phyloP scores from a whole-genome alignment of 2,329 filamentous ascomycete species.

The Colletotrichum liaoningense region DNA sequence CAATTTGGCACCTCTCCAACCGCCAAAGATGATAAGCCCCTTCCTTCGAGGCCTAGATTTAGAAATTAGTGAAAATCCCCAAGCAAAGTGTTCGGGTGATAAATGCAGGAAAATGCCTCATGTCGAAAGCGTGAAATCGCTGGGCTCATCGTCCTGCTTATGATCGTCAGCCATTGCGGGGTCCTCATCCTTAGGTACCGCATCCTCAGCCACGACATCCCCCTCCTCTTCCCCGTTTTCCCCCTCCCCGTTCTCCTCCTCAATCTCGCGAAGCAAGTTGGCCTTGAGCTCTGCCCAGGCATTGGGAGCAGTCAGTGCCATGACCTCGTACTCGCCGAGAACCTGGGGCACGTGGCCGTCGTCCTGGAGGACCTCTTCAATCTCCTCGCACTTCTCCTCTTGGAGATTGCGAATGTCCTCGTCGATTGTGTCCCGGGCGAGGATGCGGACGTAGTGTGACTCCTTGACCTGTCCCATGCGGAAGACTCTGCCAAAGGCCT shows the following conservation, averaged over 20 bases:
- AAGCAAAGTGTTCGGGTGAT: too few species aligned
- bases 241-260: neutral
- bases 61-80: too few species aligned
- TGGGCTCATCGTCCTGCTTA: too few species aligned
- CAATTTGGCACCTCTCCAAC: too few species aligned
- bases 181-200: too few species aligned
- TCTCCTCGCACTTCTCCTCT: slow-evolving; percentile 60
- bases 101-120: too few species aligned
- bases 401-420: slow-evolving; percentile 67
- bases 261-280: neutral
- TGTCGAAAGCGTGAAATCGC: too few species aligned
- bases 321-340: neutral
- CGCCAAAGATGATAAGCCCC: too few species aligned
- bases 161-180: too few species aligned
- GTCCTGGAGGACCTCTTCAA: slow-evolving; percentile 49
- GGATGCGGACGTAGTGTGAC: slow-evolving; percentile 68
- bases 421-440: slow-evolving; percentile 69
- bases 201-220: neutral
- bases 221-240: too few species aligned
- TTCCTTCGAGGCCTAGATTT: too few species aligned
- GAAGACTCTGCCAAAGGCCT: slow-evolving; percentile 70
- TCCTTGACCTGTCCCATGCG: slow-evolving; percentile 73
- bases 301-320: neutral
- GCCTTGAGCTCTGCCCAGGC: neutral
- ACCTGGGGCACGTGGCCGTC: slow-evolving; percentile 35